These are phyloP conservation scores for Lasiosphaeriaceae sp. DNA, from an alignment of 495 filamentous ascomycete genomes.

Conservation along the genomic window DNA sequence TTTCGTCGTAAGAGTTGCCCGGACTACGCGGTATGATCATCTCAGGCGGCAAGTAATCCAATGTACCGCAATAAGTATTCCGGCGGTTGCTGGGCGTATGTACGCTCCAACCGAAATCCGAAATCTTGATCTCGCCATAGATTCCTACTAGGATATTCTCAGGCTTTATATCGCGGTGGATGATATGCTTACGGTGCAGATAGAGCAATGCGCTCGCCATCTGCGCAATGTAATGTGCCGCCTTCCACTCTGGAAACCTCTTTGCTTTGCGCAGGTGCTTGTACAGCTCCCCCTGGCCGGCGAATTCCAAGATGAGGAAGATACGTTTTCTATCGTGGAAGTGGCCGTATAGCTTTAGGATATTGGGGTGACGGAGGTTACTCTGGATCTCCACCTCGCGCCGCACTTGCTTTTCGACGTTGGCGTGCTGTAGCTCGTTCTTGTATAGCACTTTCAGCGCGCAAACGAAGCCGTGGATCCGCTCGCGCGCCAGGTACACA, in stretches of 20 bases:
- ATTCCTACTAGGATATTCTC: constrained; percentile 98
- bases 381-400: constrained; percentile 98
- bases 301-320: constrained; percentile 94
- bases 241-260: constrained; percentile 92
- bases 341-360: constrained; percentile 88
- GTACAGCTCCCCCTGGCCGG: constrained; percentile 92
- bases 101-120: constrained; percentile 97
- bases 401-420: constrained; percentile 92
- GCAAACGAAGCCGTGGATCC: constrained; percentile 85
- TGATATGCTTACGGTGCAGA: constrained; percentile 95
- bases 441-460: constrained; percentile 97
- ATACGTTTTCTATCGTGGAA: constrained; percentile 97
- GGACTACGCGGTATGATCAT: constrained; percentile 81
- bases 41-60: constrained; percentile 96
- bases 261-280: constrained; percentile 88
- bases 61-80: constrained; percentile 93
- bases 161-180: constrained; percentile 98
- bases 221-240: constrained; percentile 95
- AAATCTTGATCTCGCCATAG: constrained; percentile 97
- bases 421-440: constrained; percentile 76
- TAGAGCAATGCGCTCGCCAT: constrained; percentile 93
- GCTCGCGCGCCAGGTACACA: constrained; percentile 91
- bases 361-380: constrained; percentile 94
- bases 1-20: constrained; percentile 87
- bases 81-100: constrained; percentile 94